These are phyloP conservation scores for Rhizopogon vesiculosus DNA, from an alignment of 768 basidiomycete species.

Conservation along the genomic window DNA sequence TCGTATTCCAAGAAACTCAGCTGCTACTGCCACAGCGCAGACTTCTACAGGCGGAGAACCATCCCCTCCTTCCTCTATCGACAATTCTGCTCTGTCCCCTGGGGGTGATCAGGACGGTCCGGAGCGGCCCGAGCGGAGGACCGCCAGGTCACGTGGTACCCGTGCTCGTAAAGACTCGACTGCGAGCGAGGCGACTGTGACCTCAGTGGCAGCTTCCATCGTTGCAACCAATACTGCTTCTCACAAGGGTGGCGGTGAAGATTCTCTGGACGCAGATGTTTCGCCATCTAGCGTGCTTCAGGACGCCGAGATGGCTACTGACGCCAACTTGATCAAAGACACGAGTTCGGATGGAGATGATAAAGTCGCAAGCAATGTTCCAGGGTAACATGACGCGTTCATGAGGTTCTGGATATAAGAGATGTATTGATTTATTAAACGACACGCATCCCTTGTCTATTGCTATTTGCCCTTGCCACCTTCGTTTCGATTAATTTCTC, in stretches of 20 bases:
- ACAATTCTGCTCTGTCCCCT: conserved; percentile 19
- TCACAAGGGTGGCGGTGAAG: conserved; percentile 11
- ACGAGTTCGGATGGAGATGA: not conserved
- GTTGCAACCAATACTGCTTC: conserved; percentile 17
- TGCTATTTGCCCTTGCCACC: not conserved
- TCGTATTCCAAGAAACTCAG: conserved; percentile 43
- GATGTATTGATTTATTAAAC: not conserved
- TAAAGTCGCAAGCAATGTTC: not conserved
- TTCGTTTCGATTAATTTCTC: not conserved
- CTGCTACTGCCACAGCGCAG: conserved; percentile 14
- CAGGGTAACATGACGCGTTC: not conserved
- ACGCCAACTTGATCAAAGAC: not conserved
- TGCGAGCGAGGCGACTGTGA: conserved; percentile 43
- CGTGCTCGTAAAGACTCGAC: conserved; percentile 45
- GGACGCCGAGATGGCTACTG: not conserved
- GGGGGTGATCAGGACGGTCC: conserved; percentile 18
- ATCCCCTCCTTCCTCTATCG: conserved; percentile 32
- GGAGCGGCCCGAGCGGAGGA: conserved; percentile 39
- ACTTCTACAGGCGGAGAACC: conserved; percentile 35
- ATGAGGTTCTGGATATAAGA: not conserved
- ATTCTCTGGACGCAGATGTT: conserved; percentile 11
- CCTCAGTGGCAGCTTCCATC: conserved; percentile 29
- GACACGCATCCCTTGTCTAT: not conserved
- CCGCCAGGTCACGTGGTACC: conserved; percentile 41
- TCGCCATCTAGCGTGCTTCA: not conserved